Evolutionary conservation across 495 filamentous ascomycete genomes (phyloP), one percentile per base, ranked within the genome.

Genomic region (Saxophila tyrrhenica): DNA sequence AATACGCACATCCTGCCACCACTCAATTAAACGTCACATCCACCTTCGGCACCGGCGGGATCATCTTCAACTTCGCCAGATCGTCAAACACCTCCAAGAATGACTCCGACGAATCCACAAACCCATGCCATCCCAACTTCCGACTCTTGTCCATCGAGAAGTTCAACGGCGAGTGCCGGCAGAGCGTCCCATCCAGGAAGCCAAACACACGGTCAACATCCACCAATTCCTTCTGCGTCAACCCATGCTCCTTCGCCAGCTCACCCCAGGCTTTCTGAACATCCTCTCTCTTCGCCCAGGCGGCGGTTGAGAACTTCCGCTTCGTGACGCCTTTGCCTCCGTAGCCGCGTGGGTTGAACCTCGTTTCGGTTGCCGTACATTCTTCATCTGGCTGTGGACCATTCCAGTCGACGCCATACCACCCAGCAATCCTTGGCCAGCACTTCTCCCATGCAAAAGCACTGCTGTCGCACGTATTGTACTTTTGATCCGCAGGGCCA

Each of bases 381-480:
- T 54, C 41, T 1, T 47, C 59, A 21, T 67, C 59, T 17, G 57
- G 32, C 50, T 62, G 52, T n/a, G 68, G 64, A 2, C 57, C 55
- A 44, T 35, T 56, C 25, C 52, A 67, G 22, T 65, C 56, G 10
- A 72, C 58, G 1, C 68, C 64, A 63, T 72, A 76, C 68, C 71
- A 74, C 21, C 55, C 55, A 15, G 73, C 72, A 22, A 78, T 54
- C 48, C 60, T 57, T 17, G 72, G 72, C 75, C 75, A 79, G 41
- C 73, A 63, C 17, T 61, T 55, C 15, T 69, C 71, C 70, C 72
- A 78, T 2, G 69, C 69, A 41, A 76, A 77, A 5, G 66, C 59
- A 41, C 62, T 64, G 19, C 68, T 67, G 52, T 79, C 73, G 22
- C 67, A 63, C 21, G 70, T 67, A 58, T 77, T 78, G 59, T 60